Evolutionary conservation across 2,329 filamentous ascomycete genomes (phyloP), one percentile per base, ranked within the genome.

Genomic region (Exophiala aquamarina): DNA sequence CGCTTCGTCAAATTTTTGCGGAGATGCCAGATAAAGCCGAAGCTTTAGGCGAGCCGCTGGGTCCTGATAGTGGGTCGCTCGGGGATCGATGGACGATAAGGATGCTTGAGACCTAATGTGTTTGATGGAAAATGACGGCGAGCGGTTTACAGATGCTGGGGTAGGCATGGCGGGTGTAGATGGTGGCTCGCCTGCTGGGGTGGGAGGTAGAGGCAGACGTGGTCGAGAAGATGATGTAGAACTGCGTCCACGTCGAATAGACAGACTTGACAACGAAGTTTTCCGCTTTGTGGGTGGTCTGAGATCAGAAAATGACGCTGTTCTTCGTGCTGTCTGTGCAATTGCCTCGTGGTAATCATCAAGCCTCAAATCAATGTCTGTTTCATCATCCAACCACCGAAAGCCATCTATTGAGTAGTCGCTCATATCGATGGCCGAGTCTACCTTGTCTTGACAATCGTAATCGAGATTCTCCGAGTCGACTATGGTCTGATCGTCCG

Each of bases 1-100:
- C 1, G 89, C 90, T 68, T 97, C 92, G 63, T 97, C 92, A 59
- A 97, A 97, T 64, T 95, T 95, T 58, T 95, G 88, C 1, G 91
- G 87, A 1, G 90, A 95, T 6, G 88, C 87, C 15, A 95, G 79
- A 61, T 91, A 95, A 5, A 89, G 83, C 10, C 90, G 83, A 15
- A 97, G 74, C 68, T 94, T 95, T 59, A 89, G 76, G 26, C 92
- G 82, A 31, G 91, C 89, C 63, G 95, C 88, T 0, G 90, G 89
- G 59, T 96, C 90, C 64, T 89, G 88, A 62, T 95, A 96, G 68
- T 95, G 87, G 29, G 87, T 81, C 3, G 89, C 87, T 26, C 79
- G 76, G 3, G 84, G 78, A 59, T 94, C 89, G 48, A 87, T 80
- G 15, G 75, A 76, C 1, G 75, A 69, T 10, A 73, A 62, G 1